Conservation (phyloP, 768 basidiomycete genomes). For the Hemileccinum impolitum region DNA sequence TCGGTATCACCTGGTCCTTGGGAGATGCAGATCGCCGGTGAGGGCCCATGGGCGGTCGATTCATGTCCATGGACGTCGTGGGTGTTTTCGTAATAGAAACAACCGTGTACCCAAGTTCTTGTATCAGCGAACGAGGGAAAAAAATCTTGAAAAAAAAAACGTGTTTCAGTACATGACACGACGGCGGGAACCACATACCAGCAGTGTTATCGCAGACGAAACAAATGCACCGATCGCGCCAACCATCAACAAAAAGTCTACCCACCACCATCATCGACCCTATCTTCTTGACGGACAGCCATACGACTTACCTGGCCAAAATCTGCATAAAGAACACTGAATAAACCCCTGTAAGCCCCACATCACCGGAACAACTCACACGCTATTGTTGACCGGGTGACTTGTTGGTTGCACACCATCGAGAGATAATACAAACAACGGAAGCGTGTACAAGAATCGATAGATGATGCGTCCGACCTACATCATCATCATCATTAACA, state of each 20-base stretch:
- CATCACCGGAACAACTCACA: slow-evolving; percentile 42
- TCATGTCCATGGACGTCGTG: slow-evolving; percentile 23
- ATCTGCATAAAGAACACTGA: slow-evolving; percentile 34
- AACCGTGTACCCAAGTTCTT: slow-evolving; percentile 57
- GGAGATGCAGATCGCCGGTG: slow-evolving; percentile 16
- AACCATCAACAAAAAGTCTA: slow-evolving; percentile 69
- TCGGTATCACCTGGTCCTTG: slow-evolving; percentile 22
- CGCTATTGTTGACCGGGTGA: slow-evolving; percentile 48
- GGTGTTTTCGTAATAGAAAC: slow-evolving; percentile 32
- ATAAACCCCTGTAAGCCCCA: neutral
- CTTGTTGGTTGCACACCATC: slow-evolving; percentile 53
- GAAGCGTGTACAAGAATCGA: slow-evolving; percentile 69
- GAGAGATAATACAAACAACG: slow-evolving; percentile 61
- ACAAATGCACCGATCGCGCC: slow-evolving; percentile 74
- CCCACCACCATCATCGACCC: neutral
- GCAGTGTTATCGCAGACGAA: slow-evolving; percentile 75
- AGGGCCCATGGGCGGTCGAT: slow-evolving; percentile 1
- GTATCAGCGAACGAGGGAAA: slow-evolving; percentile 71
- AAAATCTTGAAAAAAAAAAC: slow-evolving; percentile 48
- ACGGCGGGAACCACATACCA: slow-evolving; percentile 44
- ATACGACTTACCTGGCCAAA: slow-evolving; percentile 51
- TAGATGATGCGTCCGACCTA: slow-evolving; percentile 72
- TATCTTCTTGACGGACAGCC: neutral
- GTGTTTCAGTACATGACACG: neutral
- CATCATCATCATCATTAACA: neutral